Conservation (phyloP, 2,329 filamentous ascomycete genomes). For the Apiospora sp. region DNA sequence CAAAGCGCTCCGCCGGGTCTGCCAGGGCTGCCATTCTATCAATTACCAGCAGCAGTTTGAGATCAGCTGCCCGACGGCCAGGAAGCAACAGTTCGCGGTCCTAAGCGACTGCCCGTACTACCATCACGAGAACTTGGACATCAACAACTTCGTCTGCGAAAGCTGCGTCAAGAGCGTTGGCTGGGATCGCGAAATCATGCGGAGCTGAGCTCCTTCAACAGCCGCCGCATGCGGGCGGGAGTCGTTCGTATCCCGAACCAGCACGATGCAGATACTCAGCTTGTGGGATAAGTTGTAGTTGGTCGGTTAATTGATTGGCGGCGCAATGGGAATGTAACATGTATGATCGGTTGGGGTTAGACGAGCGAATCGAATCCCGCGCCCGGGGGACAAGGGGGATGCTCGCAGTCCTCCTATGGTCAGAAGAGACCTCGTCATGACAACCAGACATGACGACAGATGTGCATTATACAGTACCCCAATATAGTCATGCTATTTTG, state of each 20-base stretch:
- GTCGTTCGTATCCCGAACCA: not conserved
- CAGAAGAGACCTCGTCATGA: not conserved
- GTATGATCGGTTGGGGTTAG: too few species aligned
- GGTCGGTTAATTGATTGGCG: too few species aligned
- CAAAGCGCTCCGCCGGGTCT: conserved; percentile 28
- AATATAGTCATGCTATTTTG: not conserved
- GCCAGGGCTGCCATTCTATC: conserved; percentile 28
- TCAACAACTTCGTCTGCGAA: conserved; percentile 28
- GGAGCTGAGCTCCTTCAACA: conserved; percentile 4
- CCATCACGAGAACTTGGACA: conserved; percentile 25
- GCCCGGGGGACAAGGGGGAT: too few species aligned
- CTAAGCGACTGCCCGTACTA: conserved; percentile 28
- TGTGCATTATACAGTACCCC: not conserved
- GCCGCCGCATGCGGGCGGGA: too few species aligned
- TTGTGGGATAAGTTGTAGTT: too few species aligned
- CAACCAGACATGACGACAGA: not conserved
- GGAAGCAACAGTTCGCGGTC: conserved; percentile 26
- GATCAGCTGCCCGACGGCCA: conserved; percentile 27
- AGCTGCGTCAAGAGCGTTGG: conserved; percentile 26
- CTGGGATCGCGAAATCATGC: conserved; percentile 24
- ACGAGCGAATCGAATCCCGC: too few species aligned
- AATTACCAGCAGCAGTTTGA: conserved; percentile 26
- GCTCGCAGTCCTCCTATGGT: not conserved
- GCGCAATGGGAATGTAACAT: too few species aligned
- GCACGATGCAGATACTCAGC: not conserved